Conservation (phyloP, 352 stramenopile genomes). For the Pythium aphanidermatum region DNA sequence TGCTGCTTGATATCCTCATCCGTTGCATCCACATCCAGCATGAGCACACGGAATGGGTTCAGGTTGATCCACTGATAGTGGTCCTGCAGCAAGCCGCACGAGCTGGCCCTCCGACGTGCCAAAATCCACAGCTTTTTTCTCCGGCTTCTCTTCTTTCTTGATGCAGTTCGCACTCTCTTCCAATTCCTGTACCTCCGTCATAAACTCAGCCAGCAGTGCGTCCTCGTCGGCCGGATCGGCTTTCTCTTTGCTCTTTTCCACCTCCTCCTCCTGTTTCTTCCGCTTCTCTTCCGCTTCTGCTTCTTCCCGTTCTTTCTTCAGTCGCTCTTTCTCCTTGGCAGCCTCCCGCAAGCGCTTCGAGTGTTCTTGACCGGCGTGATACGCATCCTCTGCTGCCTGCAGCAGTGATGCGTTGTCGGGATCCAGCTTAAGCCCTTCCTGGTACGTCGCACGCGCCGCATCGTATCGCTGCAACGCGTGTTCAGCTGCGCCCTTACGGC, state of each 20-base stretch:
- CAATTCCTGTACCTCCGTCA: conserved; percentile 80
- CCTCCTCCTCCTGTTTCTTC: conserved; percentile 16
- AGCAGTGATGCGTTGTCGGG: conserved; percentile 70
- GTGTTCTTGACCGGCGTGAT: conserved; percentile 61
- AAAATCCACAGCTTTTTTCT: conserved; percentile 63
- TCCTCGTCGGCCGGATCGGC: conserved; percentile 43
- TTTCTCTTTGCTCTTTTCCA: conserved; percentile 16
- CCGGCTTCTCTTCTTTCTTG: conserved; percentile 52
- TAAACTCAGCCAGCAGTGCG: conserved; percentile 67
- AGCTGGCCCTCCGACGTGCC: conserved; percentile 58
- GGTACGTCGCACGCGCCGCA: conserved; percentile 63
- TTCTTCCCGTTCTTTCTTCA: conserved; percentile 33
- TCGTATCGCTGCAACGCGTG: conserved; percentile 75
- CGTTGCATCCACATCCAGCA: conserved; percentile 80
- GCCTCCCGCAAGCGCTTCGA: conserved; percentile 52
- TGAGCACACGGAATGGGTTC: conserved; percentile 85
- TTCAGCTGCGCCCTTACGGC: conserved; percentile 73
- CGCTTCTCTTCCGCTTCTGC: conserved; percentile 15
- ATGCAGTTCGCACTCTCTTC: conserved; percentile 72
- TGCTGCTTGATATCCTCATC: conserved; percentile 90
- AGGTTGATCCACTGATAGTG: conserved; percentile 86
- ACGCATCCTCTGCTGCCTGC: conserved; percentile 61
- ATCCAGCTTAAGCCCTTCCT: conserved; percentile 50
- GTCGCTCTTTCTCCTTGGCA: conserved; percentile 34
- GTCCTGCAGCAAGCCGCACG: conserved; percentile 51